phyloP scores from a whole-genome alignment of 2,329 filamentous ascomycete species.

The Exserohilum turcica region DNA sequence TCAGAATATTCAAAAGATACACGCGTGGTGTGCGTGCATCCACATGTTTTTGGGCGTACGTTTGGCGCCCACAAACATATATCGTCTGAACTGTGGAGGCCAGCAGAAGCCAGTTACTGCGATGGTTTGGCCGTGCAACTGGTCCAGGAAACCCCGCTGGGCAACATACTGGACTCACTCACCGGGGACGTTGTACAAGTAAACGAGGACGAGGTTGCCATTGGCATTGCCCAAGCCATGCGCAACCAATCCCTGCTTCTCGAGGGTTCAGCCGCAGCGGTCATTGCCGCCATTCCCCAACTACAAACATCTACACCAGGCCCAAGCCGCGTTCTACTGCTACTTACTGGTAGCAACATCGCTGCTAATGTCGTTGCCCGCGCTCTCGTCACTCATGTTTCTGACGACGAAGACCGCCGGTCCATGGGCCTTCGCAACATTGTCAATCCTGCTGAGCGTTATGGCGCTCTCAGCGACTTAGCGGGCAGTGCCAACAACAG shows the following conservation, averaged over 20 bases:
- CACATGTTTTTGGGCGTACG: background rate
- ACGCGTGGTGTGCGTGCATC: background rate
- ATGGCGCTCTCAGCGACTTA: background rate
- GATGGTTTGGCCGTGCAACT: background rate
- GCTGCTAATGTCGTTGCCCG: background rate
- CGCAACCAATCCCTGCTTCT: background rate
- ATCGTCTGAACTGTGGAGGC: background rate
- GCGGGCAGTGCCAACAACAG: no score
- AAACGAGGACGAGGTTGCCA: background rate
- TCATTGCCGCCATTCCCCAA: background rate
- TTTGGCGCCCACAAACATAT: background rate
- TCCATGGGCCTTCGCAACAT: background rate
- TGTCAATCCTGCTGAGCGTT: background rate
- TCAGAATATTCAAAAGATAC: background rate
- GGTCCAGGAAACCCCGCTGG: background rate
- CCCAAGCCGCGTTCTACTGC: background rate
- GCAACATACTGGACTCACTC: background rate
- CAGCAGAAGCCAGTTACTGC: background rate
- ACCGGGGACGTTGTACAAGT: background rate
- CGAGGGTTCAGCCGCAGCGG: background rate
- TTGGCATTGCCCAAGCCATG: background rate
- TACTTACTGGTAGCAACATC: background rate
- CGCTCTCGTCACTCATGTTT: background rate
- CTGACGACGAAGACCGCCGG: background rate
- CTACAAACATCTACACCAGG: background rate